phyloP scores from a whole-genome alignment of 2,329 filamentous ascomycete genomes.

The Venturia aucupariae region DNA sequence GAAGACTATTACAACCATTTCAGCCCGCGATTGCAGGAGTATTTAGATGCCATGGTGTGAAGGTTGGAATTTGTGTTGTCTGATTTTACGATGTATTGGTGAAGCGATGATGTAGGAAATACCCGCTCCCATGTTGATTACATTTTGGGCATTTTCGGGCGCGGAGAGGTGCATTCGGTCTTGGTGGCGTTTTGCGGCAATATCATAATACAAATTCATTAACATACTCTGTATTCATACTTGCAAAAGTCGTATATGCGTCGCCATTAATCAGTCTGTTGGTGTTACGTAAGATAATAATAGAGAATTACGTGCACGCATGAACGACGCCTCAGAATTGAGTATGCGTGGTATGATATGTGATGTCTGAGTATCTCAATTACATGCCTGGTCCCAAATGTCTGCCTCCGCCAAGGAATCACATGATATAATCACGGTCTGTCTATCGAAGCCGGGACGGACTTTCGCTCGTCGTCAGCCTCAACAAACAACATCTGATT shows the following conservation, averaged over 20 bases:
- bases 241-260: no score
- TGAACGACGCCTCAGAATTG: no score
- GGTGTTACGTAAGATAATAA: no score
- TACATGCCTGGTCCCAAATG: no score
- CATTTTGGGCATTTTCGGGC: not conserved
- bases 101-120: not conserved
- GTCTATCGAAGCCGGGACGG: not conserved
- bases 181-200: not conserved
- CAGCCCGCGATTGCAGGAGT: slow-evolving; percentile 13
- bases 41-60: slow-evolving; percentile 12
- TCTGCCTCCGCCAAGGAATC: no score
- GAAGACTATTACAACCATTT: slow-evolving; percentile 11
- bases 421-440: no score
- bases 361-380: no score
- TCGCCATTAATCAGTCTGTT: no score
- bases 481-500: not conserved
- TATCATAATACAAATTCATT: not conserved
- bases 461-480: not conserved
- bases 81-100: not conserved
- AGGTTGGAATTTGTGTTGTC: not conserved
- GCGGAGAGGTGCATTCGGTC: not conserved
- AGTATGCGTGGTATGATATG: no score
- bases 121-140: not conserved
- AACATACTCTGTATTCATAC: no score
- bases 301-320: no score